Conservation (phyloP, 2,329 filamentous ascomycete genomes). For the Cryphonectria parasitica region DNA sequence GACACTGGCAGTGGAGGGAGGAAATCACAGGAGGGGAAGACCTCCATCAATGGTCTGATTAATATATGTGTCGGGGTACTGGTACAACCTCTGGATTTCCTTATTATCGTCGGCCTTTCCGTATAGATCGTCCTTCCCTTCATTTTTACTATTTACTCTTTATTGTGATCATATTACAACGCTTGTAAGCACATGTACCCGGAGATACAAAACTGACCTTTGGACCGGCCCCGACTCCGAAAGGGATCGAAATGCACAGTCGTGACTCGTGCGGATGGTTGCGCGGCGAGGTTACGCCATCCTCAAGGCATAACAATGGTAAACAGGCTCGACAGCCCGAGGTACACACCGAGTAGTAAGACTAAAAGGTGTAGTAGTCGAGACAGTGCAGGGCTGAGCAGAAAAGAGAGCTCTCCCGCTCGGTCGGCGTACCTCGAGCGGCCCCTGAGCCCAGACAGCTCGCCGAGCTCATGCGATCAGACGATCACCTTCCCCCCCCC, state of each 20-base stretch:
- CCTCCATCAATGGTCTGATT: neutral
- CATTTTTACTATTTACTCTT: neutral
- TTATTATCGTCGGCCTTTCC: no score
- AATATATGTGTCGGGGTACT: neutral
- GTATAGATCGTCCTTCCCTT: neutral
- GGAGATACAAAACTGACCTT: neutral
- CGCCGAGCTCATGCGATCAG: slow-evolving; percentile 6
- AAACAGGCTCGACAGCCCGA: neutral
- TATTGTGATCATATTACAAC: neutral
- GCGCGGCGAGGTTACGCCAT: slow-evolving; percentile 20
- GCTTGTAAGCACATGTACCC: no score
- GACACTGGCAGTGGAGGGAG: neutral
- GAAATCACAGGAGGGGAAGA: neutral
- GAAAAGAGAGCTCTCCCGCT: neutral
- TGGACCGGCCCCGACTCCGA: slow-evolving; percentile 10
- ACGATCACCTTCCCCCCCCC: neutral
- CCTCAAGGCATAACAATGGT: slow-evolving; percentile 15
- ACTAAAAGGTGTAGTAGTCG: neutral
- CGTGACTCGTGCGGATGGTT: slow-evolving; percentile 13
- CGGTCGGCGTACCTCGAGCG: neutral
- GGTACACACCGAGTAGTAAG: neutral
- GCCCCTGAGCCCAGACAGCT: neutral
- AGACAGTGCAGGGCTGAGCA: slow-evolving; percentile 1
- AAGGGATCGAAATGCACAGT: slow-evolving; percentile 12
- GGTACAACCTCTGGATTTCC: no score